Base-by-base conservation (phyloP, 2,329 filamentous ascomycete species). In the Talaromyces funiculosus region DNA sequence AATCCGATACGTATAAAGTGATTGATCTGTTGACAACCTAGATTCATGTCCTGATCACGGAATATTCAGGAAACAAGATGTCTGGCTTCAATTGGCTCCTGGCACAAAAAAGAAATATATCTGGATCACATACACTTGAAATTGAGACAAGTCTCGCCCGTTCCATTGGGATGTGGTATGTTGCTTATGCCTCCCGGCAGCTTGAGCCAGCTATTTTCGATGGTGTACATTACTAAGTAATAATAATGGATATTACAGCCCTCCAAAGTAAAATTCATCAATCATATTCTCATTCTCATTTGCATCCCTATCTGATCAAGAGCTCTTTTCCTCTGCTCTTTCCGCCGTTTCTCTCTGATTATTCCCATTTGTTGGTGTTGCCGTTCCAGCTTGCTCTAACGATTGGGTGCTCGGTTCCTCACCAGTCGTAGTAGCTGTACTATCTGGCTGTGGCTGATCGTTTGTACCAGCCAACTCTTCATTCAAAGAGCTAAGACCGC, bases 401-500 rank as follows among this genome's bases (percentile, higher is more conserved):
- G n/a, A 18, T 6, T 8, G 3, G 24, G 16, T 33, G 26, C 54
- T 35, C n/a, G 54, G 8, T 5, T 33, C 24, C 38, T 57, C 37
- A 2, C 14, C 29, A 47, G 43, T 20, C 33, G n/a, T 14, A 8
- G 14, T 4, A 4, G 22, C 26, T 12, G 57, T 43, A 38, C n/a
- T 24, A 2, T 43, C 47, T 14, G 74, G 67, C 62, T 75, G 79
- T 64, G 77, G 78, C 45, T 77, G 81, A 53, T 85, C 85, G 22
- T 73, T 78, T 20, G 67, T 63, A 43, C 72, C 69, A 26, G 70
- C 62, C 16, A 84, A 69, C 58, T 87, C 82, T 26, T 84, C 86
- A 26, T 76, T 76, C 63, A 92, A 73, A 69, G 88, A 90, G 63
- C 84, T 89, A 80, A 92, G 86, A 35, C 92, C 93, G 20, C 92